Evolutionary conservation across 108 stramenopile genomes (phyloP).

Genomic region (Nitzschia palea): DNA sequence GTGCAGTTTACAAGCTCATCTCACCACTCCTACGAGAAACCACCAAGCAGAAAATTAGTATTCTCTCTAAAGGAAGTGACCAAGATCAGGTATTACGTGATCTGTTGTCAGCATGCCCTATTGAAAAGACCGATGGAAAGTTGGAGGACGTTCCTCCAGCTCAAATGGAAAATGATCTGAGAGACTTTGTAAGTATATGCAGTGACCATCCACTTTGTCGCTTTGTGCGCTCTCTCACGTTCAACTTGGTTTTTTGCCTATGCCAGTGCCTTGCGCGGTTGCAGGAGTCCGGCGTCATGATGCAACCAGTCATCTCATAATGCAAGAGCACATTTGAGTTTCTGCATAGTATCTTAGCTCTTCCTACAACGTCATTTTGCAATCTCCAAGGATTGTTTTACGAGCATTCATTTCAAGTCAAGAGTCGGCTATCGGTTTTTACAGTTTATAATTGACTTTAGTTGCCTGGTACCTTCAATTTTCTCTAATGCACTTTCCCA

Average conservation of each 20-base stretch:
- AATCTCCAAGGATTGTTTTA: no score
- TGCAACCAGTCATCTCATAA: conserved; percentile 1
- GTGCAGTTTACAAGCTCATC: conserved; percentile 57
- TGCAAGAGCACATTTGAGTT: no score
- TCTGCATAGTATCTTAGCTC: no score
- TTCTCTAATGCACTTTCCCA: not conserved
- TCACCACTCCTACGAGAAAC: conserved; percentile 71
- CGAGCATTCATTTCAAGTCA: no score
- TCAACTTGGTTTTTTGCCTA: not conserved
- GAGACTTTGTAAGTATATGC: conserved; percentile 38
- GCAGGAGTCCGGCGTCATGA: not conserved
- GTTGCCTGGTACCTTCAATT: not conserved
- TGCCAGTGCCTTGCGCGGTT: not conserved
- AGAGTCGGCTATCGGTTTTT: no score
- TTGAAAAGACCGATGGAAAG: not conserved
- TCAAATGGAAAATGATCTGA: conserved; percentile 28
- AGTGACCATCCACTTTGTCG: not conserved
- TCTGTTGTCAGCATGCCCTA: conserved; percentile 8
- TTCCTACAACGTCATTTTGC: no score
- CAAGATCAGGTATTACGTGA: conserved; percentile 6
- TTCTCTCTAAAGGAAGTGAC: conserved; percentile 36
- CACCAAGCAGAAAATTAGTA: conserved; percentile 72
- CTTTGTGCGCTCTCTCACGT: not conserved
- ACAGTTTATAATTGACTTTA: not conserved
- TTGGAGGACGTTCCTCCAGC: conserved; percentile 9